Evolutionary conservation across 108 stramenopile species (phyloP).

Genomic region (Nitzschia sp.): DNA sequence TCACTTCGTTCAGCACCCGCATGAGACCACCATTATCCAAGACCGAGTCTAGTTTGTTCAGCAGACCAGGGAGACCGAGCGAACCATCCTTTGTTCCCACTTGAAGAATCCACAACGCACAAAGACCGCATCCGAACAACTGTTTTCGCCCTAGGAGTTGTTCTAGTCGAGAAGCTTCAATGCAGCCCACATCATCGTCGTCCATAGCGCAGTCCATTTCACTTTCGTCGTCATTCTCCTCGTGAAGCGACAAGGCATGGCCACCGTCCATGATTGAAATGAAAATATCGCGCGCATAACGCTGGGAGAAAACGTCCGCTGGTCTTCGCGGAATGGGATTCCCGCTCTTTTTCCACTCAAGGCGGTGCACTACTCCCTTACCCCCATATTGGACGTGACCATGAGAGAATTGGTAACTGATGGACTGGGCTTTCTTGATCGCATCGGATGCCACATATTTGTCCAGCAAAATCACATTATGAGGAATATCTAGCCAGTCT

Average conservation of each 20-base stretch:
- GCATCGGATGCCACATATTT: slow-evolving; percentile 87
- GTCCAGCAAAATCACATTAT: slow-evolving; percentile 87
- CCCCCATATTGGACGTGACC: slow-evolving; percentile 92
- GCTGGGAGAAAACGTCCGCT: slow-evolving; percentile 16
- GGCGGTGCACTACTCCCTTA: slow-evolving; percentile 83
- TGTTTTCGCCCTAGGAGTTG: slow-evolving; percentile 80
- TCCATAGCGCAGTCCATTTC: slow-evolving; percentile 24
- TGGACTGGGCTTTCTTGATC: slow-evolving; percentile 74
- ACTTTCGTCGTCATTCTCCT: slow-evolving; percentile 15
- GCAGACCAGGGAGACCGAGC: slow-evolving; percentile 50
- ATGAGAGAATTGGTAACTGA: slow-evolving; percentile 83
- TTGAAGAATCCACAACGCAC: slow-evolving; percentile 67
- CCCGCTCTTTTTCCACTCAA: slow-evolving; percentile 72
- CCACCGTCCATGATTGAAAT: slow-evolving; percentile 67
- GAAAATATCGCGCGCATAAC: slow-evolving; percentile 1
- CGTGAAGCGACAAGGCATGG: slow-evolving; percentile 49
- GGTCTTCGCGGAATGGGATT: slow-evolving; percentile 54
- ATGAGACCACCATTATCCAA: slow-evolving; percentile 56
- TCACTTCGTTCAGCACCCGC: slow-evolving; percentile 18
- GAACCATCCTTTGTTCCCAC: slow-evolving; percentile 44
- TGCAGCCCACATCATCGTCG: slow-evolving; percentile 75
- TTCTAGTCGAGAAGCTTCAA: slow-evolving; percentile 81
- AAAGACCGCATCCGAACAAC: slow-evolving; percentile 79
- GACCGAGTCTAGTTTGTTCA: slow-evolving; percentile 51
- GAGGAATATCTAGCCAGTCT: slow-evolving; percentile 94